These are phyloP conservation scores for Vigna angularis DNA, from an alignment of 306 rosid genomes.

Conservation along the genomic window DNA sequence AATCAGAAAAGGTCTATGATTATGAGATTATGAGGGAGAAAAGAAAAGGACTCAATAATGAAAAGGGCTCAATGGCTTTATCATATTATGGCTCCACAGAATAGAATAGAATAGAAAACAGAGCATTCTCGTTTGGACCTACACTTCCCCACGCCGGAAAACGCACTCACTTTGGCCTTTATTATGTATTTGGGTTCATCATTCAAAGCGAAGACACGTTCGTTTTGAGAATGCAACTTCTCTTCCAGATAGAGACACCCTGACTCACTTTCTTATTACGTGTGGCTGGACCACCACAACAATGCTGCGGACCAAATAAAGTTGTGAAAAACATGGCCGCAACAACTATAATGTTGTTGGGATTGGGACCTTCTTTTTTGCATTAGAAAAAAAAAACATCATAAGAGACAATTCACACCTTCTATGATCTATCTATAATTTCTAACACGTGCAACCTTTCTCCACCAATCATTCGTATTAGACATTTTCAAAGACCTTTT, in stretches of 20 bases:
- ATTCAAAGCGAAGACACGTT: neutral
- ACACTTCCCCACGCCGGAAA: conserved; percentile 40
- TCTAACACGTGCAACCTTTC: conserved; percentile 26
- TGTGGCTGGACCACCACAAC: conserved; percentile 32
- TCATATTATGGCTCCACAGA: neutral
- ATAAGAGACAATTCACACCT: conserved; percentile 18
- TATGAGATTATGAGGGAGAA: neutral
- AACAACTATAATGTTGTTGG: conserved; percentile 19
- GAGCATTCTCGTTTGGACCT: conserved; percentile 28
- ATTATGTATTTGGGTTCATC: conserved; percentile 5
- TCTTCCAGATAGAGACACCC: neutral
- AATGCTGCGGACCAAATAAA: conserved; percentile 3
- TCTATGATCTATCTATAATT: no score
- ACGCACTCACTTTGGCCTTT: neutral
- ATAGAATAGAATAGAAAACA: neutral
- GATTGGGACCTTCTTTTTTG: conserved; percentile 26
- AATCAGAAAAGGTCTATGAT: neutral
- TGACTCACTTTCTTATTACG: neutral
- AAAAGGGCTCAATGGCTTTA: neutral
- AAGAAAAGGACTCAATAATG: neutral
- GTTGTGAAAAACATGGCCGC: neutral
- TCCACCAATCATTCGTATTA: conserved; percentile 15
- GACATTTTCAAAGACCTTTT: neutral
- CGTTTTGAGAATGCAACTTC: conserved; percentile 27
- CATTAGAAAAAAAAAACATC: neutral